Evolutionary conservation across 371 early-diverging fungal species (phyloP).

Genomic region (Fennellomyces sp.): DNA sequence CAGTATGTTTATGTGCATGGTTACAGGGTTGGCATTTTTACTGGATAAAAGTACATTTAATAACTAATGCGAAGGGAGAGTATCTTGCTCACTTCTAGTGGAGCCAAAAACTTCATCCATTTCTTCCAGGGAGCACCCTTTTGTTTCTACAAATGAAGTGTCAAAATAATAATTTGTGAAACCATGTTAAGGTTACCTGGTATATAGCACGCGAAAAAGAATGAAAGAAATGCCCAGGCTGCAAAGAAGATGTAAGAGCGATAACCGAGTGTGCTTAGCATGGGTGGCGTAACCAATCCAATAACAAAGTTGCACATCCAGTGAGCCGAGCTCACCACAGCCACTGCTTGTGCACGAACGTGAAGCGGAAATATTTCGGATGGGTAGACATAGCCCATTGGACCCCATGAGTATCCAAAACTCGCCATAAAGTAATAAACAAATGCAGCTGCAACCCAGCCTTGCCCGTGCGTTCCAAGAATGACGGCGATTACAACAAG

Average conservation of each 20-base stretch:
- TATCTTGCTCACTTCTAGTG: no score
- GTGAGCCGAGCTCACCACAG: slow-evolving; percentile 21
- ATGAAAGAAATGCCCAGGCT: no score
- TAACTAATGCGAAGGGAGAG: no score
- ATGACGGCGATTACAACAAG: slow-evolving; percentile 49
- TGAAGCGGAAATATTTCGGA: slow-evolving; percentile 80
- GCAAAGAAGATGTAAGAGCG: slow-evolving; percentile 47
- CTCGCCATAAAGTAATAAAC: slow-evolving; percentile 61
- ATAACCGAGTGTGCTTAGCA: slow-evolving; percentile 26
- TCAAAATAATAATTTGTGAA: no score
- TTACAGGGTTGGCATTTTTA: no score
- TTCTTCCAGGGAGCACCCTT: no score
- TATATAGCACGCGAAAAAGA: no score
- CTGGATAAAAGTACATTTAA: no score
- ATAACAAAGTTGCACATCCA: slow-evolving; percentile 27
- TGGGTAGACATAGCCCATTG: slow-evolving; percentile 84
- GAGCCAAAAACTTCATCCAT: no score
- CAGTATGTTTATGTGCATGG: no score
- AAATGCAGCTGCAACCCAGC: slow-evolving; percentile 53
- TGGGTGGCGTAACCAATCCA: slow-evolving; percentile 20
- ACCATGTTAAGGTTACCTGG: no score
- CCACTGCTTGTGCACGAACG: neutral
- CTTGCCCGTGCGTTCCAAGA: slow-evolving; percentile 31
- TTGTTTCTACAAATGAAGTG: no score
- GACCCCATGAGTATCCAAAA: slow-evolving; percentile 84